phyloP scores from a whole-genome alignment of 163 green algal genomes.

The Coccomyxa subellipsoidea region DNA sequence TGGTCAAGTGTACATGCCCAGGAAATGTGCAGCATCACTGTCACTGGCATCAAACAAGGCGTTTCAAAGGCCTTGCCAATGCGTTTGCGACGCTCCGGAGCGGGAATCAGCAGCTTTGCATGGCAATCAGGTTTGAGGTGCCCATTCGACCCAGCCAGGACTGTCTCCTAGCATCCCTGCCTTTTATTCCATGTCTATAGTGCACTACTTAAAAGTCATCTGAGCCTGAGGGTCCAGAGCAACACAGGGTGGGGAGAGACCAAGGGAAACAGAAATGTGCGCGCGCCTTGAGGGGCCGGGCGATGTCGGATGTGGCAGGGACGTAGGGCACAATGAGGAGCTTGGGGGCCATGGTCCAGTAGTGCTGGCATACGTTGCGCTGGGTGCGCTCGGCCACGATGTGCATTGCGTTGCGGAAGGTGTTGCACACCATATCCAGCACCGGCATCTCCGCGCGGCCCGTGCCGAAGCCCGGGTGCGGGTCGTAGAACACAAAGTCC shows the following conservation, averaged over 20 bases:
- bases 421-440: not conserved
- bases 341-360: not conserved
- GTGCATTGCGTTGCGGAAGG: constrained; percentile 11
- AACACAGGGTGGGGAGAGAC: no score
- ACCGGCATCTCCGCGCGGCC: not conserved
- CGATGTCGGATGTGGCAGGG: not conserved
- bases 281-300: not conserved
- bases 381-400: constrained; percentile 9
- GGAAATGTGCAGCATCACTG: no score
- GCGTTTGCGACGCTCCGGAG: no score
- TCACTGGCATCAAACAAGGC: no score
- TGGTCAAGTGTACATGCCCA: no score
- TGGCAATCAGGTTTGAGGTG: not conserved
- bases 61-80: no score
- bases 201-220: no score
- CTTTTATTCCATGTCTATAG: no score
- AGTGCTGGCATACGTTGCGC: constrained; percentile 15
- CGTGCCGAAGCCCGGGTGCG: constrained; percentile 6
- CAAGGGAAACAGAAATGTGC: no score
- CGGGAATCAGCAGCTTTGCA: not conserved
- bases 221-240: no score
- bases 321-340: constrained; percentile 10
- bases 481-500: constrained; percentile 17
- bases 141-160: not conserved
- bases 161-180: not conserved